A percentile compares a stretch with the other conserved stretches of the same genome.
Evolutionary conservation across 306 rosid genomes (phyloP).

Genomic region (Medicago ruthenica): DNA sequence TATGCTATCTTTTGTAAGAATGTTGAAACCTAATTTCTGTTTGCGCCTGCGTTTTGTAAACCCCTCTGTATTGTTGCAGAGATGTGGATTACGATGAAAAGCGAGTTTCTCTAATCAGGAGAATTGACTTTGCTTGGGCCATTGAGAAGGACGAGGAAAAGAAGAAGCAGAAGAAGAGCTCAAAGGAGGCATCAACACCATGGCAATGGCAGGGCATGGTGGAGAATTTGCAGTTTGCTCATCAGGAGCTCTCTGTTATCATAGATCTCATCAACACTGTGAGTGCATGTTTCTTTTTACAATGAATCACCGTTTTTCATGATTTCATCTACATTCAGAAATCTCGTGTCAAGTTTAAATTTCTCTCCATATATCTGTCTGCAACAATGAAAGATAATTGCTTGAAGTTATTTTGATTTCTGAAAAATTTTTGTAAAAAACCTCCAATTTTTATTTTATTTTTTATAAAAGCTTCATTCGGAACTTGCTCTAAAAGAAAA

Average conservation of each 20-base stretch:
- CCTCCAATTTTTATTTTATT: neutral
- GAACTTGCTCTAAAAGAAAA: slow-evolving; percentile 18
- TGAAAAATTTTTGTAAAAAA: slow-evolving; percentile 10
- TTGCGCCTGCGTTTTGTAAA: neutral
- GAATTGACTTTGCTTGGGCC: slow-evolving; percentile 93
- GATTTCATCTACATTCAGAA: neutral
- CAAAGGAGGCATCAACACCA: slow-evolving; percentile 77
- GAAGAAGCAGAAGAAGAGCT: slow-evolving; percentile 75
- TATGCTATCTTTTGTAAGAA: neutral
- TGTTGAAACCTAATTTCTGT: neutral
- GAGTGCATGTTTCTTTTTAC: slow-evolving; percentile 42
- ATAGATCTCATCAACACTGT: slow-evolving; percentile 92
- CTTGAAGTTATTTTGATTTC: slow-evolving; percentile 27
- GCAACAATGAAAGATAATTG: slow-evolving; percentile 24
- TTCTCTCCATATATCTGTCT: slow-evolving; percentile 29
- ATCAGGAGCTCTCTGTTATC: slow-evolving; percentile 87
- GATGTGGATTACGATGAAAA: slow-evolving; percentile 86
- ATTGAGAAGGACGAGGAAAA: slow-evolving; percentile 78
- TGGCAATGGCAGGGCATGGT: slow-evolving; percentile 94
- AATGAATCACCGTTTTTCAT: neutral
- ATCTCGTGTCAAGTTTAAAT: neutral
- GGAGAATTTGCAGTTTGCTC: slow-evolving; percentile 86
- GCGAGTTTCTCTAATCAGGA: slow-evolving; percentile 71
- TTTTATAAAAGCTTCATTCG: slow-evolving; percentile 15
- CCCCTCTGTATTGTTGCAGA: slow-evolving; percentile 44